These are phyloP conservation scores for Globisporangium carolinianum DNA, from an alignment of 352 stramenopile genomes.

Conservation along the genomic window DNA sequence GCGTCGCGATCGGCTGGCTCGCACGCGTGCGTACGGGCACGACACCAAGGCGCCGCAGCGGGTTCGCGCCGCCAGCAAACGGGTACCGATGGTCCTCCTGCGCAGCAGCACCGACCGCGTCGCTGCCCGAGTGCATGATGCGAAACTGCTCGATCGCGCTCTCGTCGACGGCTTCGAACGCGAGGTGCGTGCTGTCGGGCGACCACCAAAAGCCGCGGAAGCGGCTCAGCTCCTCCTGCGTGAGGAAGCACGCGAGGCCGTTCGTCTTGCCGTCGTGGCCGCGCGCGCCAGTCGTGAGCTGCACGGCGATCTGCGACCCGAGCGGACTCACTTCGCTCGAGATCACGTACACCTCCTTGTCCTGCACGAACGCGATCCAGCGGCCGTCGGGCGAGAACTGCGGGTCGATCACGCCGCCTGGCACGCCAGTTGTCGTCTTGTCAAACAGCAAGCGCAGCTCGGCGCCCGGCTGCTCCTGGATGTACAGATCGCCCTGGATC, in stretches of 20 bases:
- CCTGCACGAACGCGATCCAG: constrained; percentile 92
- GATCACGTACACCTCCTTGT: constrained; percentile 92
- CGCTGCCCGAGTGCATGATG: constrained; percentile 92
- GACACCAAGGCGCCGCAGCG: constrained; percentile 82
- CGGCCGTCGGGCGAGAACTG: constrained; percentile 90
- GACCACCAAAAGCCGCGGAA: constrained; percentile 97
- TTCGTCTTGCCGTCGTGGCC: constrained; percentile 75
- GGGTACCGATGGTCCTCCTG: constrained; percentile 87
- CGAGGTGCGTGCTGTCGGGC: constrained; percentile 75
- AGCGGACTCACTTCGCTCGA: constrained; percentile 31
- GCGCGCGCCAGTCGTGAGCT: constrained; percentile 75
- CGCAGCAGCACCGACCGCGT: constrained; percentile 36
- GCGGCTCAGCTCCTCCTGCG: constrained; percentile 95
- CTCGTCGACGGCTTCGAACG: constrained; percentile 93
- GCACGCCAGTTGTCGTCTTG: constrained; percentile 62
- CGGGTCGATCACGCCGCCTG: constrained; percentile 88
- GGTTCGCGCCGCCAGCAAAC: constrained; percentile 93
- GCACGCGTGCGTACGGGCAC: constrained; percentile 28
- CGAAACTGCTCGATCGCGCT: constrained; percentile 89
- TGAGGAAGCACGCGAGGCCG: constrained; percentile 96
- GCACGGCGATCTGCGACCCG: constrained; percentile 37
- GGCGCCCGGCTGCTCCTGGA: constrained; percentile 84
- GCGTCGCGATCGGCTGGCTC: constrained; percentile 22
- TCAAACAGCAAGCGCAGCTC: constrained; percentile 82
- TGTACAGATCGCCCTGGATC: constrained; percentile 90